These are phyloP conservation scores for Penicillium expansum DNA, from an alignment of 2,329 filamentous ascomycete genomes.

Conservation along the genomic window DNA sequence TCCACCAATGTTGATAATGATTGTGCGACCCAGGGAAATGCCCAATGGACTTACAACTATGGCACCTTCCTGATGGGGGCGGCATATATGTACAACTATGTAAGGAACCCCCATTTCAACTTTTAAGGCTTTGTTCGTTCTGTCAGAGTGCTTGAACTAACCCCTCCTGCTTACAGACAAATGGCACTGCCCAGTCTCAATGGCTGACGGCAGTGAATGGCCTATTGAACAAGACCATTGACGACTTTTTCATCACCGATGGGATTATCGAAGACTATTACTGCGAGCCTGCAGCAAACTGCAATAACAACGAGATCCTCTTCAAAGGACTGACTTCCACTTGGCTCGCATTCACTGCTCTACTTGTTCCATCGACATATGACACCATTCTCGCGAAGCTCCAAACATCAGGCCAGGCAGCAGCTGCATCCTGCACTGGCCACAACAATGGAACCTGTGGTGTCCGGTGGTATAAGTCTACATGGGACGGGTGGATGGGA, in stretches of 20 bases:
- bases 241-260: slow-evolving; percentile 42
- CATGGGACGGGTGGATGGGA: slow-evolving; percentile 58
- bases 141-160: not conserved
- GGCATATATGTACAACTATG: slow-evolving; percentile 66
- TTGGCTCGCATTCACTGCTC: slow-evolving; percentile 61
- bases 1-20: slow-evolving; percentile 38
- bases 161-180: slow-evolving; percentile 34
- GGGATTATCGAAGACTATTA: slow-evolving; percentile 52
- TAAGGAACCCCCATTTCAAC: slow-evolving; percentile 26
- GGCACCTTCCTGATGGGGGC: slow-evolving; percentile 59
- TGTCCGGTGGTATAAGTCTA: slow-evolving; percentile 57
- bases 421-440: slow-evolving; percentile 62
- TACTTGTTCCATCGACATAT: slow-evolving; percentile 61
- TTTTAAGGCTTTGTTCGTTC: not conserved
- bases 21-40: slow-evolving; percentile 59
- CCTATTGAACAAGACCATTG: slow-evolving; percentile 54
- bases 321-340: slow-evolving; percentile 72
- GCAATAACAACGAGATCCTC: slow-evolving; percentile 55
- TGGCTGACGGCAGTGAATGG: slow-evolving; percentile 59
- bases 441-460: slow-evolving; percentile 59
- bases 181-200: slow-evolving; percentile 45
- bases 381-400: slow-evolving; percentile 58
- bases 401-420: slow-evolving; percentile 57
- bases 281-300: slow-evolving; percentile 61
- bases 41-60: slow-evolving; percentile 66